Evolutionary conservation across 208 protist species (phyloP), one percentile per base, ranked within the genome.

Genomic region (Phytomonas francai): DNA sequence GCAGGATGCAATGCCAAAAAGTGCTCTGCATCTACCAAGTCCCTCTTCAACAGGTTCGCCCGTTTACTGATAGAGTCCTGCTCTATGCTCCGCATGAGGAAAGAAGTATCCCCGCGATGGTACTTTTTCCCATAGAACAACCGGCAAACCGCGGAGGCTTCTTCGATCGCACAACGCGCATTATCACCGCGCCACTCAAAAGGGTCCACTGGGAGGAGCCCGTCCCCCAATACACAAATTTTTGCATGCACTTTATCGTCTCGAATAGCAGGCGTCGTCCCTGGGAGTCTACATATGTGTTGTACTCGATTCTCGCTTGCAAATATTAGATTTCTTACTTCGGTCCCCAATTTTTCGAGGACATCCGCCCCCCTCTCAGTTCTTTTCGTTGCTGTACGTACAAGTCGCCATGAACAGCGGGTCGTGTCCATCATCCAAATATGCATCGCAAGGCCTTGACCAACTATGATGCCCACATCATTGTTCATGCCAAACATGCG

Each of bases 131-230:
- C 84, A 64, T 94, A 94, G 71, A 94, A 86, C 0, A 74, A 68
- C 8, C 82, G 76, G 69, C 82, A 89, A 59, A 94, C 56, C 14
- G 77, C 75, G 2, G 88, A 87, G 3, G 88, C 88, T 65, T 94
- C 88, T 63, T 91, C 84, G 31, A 94, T 80, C 65, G 76, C 68
- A 62, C 72, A 77, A 31, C 81, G 83, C 9, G 79, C 80, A 36
- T 80, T 76, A 79, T 94, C 88, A 11, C 88, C 88, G 31, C 88
- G 77, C 81, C 83, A 94, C 73, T 94, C 88, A 66, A 94, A 94
- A 5, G 83, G 76, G 64, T 94, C 85, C 16, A 94, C 78, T 0
- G 83, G 88, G n/a, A 94, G 79, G 51, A 94, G 72, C 0, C 81
- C 88, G 64, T 91, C 85, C 9, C 85, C 85, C 7, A 92, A 68